Conservation (phyloP, 1,139 yeast species). For the Candida gigantensis region DNA sequence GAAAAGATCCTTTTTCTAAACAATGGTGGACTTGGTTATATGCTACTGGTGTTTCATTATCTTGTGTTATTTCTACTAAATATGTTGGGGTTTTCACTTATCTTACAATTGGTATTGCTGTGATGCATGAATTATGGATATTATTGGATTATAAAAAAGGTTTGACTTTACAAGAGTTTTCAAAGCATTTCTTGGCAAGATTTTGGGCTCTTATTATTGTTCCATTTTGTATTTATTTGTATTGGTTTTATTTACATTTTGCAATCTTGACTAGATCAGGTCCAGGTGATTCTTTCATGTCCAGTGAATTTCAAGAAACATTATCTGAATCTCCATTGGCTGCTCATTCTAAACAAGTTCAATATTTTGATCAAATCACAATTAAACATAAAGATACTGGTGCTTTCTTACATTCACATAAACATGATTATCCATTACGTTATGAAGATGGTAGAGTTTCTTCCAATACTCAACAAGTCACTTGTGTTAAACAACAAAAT, state of each 20-base stretch:
- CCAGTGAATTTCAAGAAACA: constrained; percentile 89
- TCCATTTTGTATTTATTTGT: constrained; percentile 81
- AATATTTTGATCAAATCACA: constrained; percentile 76
- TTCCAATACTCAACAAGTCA: constrained; percentile 93
- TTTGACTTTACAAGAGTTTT: constrained; percentile 56
- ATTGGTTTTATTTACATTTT: constrained; percentile 95
- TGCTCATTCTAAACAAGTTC: constrained; percentile 65
- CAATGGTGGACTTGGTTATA: constrained; percentile 89
- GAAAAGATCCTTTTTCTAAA: constrained; percentile 62
- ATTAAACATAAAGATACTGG: constrained; percentile 75
- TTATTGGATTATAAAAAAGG: constrained; percentile 75
- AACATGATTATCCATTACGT: constrained; percentile 73
- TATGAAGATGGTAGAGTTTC: constrained; percentile 97
- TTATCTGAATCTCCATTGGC: constrained; percentile 81
- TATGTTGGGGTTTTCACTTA: constrained; percentile 95
- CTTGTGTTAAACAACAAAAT: constrained; percentile 52
- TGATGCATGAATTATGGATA: constrained; percentile 82
- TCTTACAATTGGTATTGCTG: constrained; percentile 84
- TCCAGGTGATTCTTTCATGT: constrained; percentile 94
- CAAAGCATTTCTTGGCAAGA: constrained; percentile 77
- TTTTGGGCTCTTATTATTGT: constrained; percentile 69
- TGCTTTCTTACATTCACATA: constrained; percentile 81
- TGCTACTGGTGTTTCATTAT: constrained; percentile 79
- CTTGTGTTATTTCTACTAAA: constrained; percentile 91
- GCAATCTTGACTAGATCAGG: constrained; percentile 80